These are phyloP conservation scores for Phytophthora constricta DNA, from an alignment of 352 stramenopile species.

Conservation along the genomic window DNA sequence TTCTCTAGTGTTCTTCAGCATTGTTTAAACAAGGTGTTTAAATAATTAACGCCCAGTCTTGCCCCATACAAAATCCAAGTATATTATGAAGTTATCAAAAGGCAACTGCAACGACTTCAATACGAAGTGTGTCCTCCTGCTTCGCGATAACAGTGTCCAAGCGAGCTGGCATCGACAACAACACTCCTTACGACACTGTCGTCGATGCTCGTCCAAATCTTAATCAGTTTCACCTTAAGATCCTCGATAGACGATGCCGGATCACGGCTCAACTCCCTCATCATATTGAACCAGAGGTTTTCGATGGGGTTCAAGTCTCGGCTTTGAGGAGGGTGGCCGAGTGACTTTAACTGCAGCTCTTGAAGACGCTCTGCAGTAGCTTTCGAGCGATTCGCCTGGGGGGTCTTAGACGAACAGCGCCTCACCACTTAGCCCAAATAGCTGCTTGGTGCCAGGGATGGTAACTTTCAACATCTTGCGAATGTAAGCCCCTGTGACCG, in stretches of 20 bases:
- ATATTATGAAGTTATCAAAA: too few relatives aligned
- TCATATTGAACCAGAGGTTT: slow-evolving; percentile 10
- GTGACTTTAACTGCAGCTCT: not conserved
- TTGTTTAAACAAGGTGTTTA: too few relatives aligned
- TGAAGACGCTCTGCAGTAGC: not conserved
- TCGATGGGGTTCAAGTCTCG: slow-evolving; percentile 15
- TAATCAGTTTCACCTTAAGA: not conserved
- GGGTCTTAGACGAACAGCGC: slow-evolving; percentile 9
- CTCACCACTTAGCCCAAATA: not conserved
- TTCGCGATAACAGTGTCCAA: not conserved
- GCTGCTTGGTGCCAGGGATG: not conserved
- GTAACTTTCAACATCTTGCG: not conserved
- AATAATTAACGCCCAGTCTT: too few relatives aligned
- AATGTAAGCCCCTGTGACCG: slow-evolving; percentile 3
- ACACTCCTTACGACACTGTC: not conserved
- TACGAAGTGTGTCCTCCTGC: not conserved
- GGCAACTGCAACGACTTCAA: too few relatives aligned
- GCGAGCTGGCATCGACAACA: slow-evolving; percentile 1
- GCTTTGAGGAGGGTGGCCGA: slow-evolving; percentile 10
- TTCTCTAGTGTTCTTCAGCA: too few relatives aligned
- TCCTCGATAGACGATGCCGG: not conserved
- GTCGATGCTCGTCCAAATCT: not conserved
- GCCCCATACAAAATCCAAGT: too few relatives aligned
- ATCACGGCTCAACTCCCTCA: not conserved
- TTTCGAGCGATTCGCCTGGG: slow-evolving; percentile 1